Conservation (phyloP, 371 early-diverging fungal genomes). For the Apophysomyces elegans region DNA sequence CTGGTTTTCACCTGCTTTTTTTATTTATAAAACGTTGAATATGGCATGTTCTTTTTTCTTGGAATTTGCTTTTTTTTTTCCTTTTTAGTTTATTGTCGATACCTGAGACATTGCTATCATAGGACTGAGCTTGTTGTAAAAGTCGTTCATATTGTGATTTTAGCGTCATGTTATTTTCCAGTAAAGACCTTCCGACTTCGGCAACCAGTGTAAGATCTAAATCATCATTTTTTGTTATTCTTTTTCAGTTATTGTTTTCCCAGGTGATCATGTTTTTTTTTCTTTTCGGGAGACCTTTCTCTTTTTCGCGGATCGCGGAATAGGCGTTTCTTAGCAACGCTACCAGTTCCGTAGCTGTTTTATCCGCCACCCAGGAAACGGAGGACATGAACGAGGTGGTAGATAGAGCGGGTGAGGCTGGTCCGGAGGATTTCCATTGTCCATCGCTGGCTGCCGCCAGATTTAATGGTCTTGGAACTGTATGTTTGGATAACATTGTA, state of each 20-base stretch:
- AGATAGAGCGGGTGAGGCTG: conserved; percentile 22
- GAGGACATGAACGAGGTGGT: conserved; percentile 24
- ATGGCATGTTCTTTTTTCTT: conserved; percentile 12
- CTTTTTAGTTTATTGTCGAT: not conserved
- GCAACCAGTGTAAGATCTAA: conserved; percentile 54
- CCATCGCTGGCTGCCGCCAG: conserved; percentile 2
- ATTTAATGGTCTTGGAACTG: conserved; percentile 1
- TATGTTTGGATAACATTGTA: conserved; percentile 10
- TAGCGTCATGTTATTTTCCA: conserved; percentile 47
- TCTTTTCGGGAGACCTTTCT: conserved; percentile 25
- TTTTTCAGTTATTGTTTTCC: not conserved
- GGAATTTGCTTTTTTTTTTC: conserved; percentile 10
- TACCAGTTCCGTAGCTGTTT: conserved; percentile 27
- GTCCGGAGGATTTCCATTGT: conserved; percentile 14
- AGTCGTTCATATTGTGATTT: conserved; percentile 48
- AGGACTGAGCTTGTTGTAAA: conserved; percentile 29
- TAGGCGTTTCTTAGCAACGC: conserved; percentile 26
- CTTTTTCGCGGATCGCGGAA: conserved; percentile 31
- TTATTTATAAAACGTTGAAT: conserved; percentile 4
- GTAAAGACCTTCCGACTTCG: conserved; percentile 49
- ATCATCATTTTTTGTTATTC: not conserved
- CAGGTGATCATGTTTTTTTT: conserved; percentile 7
- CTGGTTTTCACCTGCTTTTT: conserved; percentile 10
- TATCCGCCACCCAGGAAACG: conserved; percentile 24
- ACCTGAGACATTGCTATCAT: conserved; percentile 7